Evolutionary conservation across 2,329 filamentous ascomycete species (phyloP).

Genomic region (Pseudogymnoascus sp.): DNA sequence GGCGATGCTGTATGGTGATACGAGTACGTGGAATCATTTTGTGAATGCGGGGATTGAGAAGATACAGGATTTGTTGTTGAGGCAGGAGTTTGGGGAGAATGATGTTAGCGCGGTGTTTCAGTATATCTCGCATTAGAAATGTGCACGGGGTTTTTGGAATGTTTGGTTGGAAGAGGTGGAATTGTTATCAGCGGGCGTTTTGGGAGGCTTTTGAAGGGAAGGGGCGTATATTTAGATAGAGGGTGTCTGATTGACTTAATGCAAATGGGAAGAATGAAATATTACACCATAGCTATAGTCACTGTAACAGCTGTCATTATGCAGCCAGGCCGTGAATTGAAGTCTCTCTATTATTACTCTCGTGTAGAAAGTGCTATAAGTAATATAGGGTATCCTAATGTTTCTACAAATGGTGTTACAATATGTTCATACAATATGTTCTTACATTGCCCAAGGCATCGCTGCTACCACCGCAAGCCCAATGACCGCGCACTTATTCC

Average conservation of each 20-base stretch:
- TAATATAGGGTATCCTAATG: conserved; percentile 1
- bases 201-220: neutral
- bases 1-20: conserved; percentile 95
- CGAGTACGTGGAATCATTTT: conserved; percentile 99
- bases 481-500: neutral
- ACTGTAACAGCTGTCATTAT: too few relatives aligned
- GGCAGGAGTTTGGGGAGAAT: conserved; percentile 71
- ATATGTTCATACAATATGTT: neutral
- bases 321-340: too few relatives aligned
- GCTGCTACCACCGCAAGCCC: neutral
- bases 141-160: neutral
- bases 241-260: neutral
- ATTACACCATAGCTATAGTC: neutral
- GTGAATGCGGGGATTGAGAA: conserved; percentile 67
- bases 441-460: neutral
- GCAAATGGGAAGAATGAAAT: neutral
- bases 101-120: conserved; percentile 95
- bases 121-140: conserved; percentile 77
- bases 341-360: neutral
- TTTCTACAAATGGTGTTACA: conserved; percentile 1
- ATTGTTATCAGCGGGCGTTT: conserved; percentile 1
- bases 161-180: neutral
- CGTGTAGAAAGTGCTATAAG: neutral
- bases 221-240: neutral
- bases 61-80: conserved; percentile 84